Conservation (phyloP, 805 yeast genomes). For the Metschnikowia bowlesiae region DNA sequence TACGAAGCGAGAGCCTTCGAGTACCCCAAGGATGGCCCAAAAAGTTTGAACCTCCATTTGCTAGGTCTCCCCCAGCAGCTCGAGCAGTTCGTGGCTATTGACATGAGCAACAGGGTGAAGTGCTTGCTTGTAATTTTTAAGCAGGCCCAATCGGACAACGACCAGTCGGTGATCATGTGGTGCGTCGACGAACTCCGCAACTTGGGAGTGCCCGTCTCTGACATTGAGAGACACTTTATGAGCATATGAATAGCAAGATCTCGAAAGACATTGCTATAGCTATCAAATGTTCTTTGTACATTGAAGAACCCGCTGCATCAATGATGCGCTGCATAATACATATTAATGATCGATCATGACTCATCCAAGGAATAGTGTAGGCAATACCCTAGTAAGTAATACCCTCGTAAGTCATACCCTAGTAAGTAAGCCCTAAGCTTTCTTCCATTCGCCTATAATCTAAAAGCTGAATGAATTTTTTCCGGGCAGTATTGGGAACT, state of each 20-base stretch:
- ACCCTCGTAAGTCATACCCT: no score
- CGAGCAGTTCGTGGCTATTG: constrained; percentile 14
- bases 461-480: no score
- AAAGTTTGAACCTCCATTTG: constrained; percentile 16
- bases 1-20: constrained; percentile 11
- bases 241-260: background rate
- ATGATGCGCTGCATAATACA: no score
- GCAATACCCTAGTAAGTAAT: no score
- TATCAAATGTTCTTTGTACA: no score
- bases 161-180: constrained; percentile 25
- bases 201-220: constrained; percentile 19
- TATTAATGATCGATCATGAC: no score
- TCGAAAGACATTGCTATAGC: no score
- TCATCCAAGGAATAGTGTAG: no score
- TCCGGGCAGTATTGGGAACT: no score
- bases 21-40: constrained; percentile 5
- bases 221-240: constrained; percentile 3
- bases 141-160: constrained; percentile 23
- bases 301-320: no score
- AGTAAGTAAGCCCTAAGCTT: no score
- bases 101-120: constrained; percentile 12
- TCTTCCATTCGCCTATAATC: no score
- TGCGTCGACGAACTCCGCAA: constrained; percentile 26
- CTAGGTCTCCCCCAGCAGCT: constrained; percentile 19
- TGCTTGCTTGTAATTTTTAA: constrained; percentile 21